Evolutionary conservation across 805 yeast genomes (phyloP), one percentile per base, ranked within the genome.

Genomic region (Teunomyces panamensis): DNA sequence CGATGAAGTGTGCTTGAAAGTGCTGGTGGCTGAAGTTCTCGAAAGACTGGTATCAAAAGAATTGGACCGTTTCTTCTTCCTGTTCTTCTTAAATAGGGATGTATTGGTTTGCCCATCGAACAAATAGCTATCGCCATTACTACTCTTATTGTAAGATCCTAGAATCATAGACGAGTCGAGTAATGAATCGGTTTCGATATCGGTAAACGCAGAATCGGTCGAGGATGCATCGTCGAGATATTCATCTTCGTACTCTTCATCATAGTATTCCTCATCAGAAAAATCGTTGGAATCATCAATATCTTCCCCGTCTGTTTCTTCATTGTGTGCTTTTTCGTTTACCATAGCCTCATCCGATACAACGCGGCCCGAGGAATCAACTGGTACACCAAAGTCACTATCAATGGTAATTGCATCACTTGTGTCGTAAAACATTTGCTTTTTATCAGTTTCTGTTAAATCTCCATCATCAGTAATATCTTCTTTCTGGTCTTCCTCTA

Each of bases 171-270:
- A 65, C 10, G 63, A 54, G 33, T 58, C 70, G 30, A 65, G 51
- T n/a, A 68, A 57, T 2, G 74, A 69, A 33, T 67, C 73, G 4
- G 64, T 63, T 43, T 73, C 77, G 9, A 71, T 67, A 42, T 73
- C 78, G 0, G 76, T 73, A 48, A 73, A 71, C 10, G 74, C 75
- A 2, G 77, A 71, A 41, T 73, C 77, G 5, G 64, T 55, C 8
- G 70, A 60, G 0, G 70, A 63, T 3, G 52, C 54, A 13, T 60
- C 68, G 9, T 62, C 62, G 16, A 49, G 49, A 26, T 57, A 65
- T 9, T 56, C 67, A n/a, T 62, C 59, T 14, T 54, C 56, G 24
- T 56, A 62, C 24, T 64, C 66, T 8, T 56, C 67, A 5, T 56
- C 62, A 30, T 59, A 65, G 14, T 54, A 60, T 5, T 59, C 65